Evolutionary conservation across 139 green algal genomes (phyloP).

Genomic region (Parachlorella kessleri): DNA sequence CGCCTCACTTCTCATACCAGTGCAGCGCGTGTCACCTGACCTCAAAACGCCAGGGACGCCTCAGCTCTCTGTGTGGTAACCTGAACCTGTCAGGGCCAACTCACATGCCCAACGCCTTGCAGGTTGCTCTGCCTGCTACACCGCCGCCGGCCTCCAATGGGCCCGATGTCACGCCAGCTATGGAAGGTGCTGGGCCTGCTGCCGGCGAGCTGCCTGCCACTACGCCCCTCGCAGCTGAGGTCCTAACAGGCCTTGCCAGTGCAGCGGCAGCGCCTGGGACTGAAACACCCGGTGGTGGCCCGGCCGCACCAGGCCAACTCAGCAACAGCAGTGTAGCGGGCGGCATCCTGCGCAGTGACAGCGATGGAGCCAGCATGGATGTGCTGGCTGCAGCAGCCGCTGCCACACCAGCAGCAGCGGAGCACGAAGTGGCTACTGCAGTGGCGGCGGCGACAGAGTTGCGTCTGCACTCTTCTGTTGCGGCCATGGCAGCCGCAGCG

Average conservation of each 20-base stretch:
- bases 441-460: too few relatives aligned
- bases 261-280: not conserved
- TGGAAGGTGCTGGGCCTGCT: not conserved
- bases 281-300: not conserved
- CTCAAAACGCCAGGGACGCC: too few relatives aligned
- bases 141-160: slow-evolving; percentile 16
- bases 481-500: not conserved
- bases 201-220: slow-evolving; percentile 17
- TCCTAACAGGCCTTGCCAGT: slow-evolving; percentile 26
- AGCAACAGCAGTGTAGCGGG: slow-evolving; percentile 1
- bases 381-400: not conserved
- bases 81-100: too few relatives aligned
- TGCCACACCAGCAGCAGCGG: not conserved
- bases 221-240: slow-evolving; percentile 37
- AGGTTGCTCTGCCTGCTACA: slow-evolving; percentile 15
- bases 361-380: not conserved
- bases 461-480: too few relatives aligned
- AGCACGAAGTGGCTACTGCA: too few relatives aligned
- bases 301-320: not conserved
- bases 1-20: too few relatives aligned
- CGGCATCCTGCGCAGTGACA: not conserved
- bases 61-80: too few relatives aligned
- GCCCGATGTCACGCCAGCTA: too few relatives aligned
- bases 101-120: too few relatives aligned
- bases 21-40: too few relatives aligned